A percentile compares a stretch with the other conserved stretches of the same genome.
Conservation (phyloP, 371 early-diverging fungal genomes). For the Batkoa obscura region DNA sequence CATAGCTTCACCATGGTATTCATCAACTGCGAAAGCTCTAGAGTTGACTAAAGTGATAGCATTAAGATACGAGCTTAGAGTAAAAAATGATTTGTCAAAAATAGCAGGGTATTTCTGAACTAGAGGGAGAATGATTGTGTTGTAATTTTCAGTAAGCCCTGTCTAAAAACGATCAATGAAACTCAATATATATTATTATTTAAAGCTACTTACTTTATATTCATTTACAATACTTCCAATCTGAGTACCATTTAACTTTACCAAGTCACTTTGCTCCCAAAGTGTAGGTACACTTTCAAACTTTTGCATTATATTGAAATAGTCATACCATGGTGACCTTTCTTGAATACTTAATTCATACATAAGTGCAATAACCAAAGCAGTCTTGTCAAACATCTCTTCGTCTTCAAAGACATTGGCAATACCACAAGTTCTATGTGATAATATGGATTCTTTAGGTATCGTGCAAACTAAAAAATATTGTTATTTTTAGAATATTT, state of each 20-base stretch:
- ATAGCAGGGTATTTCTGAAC: constrained; percentile 28
- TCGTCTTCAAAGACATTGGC: constrained; percentile 49
- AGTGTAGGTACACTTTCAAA: constrained; percentile 3
- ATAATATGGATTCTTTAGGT: constrained; percentile 51
- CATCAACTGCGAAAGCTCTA: constrained; percentile 67
- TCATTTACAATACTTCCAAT: too few relatives aligned
- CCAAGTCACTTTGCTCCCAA: constrained; percentile 33
- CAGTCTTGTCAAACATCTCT: constrained; percentile 42
- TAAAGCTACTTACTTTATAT: constrained; percentile 8
- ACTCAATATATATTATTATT: constrained; percentile 7
- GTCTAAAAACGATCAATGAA: constrained; percentile 11
- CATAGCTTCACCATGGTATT: constrained; percentile 55
- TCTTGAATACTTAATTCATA: constrained; percentile 45
- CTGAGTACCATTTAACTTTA: constrained; percentile 29
- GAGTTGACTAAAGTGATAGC: constrained; percentile 52
- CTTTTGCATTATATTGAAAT: constrained; percentile 18
- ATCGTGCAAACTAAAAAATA: constrained; percentile 26
- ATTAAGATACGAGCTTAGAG: constrained; percentile 30
- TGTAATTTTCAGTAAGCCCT: constrained; percentile 40
- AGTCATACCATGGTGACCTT: constrained; percentile 57
- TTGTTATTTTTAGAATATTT: too few relatives aligned
- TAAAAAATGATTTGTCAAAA: constrained; percentile 24
- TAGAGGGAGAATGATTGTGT: constrained; percentile 29
- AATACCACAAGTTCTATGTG: constrained; percentile 42
- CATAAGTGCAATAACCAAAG: constrained; percentile 53